Percentiles rank a stretch among this genome's conserved stretches.
phyloP scores from a whole-genome alignment of 306 rosid genomes.

The Heteromeles arbutifolia region DNA sequence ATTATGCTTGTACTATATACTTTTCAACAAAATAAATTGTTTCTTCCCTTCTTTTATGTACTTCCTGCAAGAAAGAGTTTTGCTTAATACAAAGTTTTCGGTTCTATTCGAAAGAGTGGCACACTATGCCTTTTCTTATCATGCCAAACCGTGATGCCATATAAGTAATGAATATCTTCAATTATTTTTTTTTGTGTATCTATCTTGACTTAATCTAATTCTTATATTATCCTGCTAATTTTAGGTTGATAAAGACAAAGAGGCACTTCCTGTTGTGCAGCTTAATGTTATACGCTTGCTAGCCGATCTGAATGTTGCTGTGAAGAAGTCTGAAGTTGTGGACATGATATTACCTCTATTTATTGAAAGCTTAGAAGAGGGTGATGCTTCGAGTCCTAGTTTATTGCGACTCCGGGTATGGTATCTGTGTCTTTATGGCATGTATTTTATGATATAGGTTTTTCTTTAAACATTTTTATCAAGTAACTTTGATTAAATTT shows the following conservation, averaged over 20 bases:
- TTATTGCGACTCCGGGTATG: constrained; percentile 88
- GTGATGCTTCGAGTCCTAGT: constrained; percentile 95
- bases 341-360: constrained; percentile 89
- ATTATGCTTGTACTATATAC: background rate
- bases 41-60: background rate
- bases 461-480: constrained; percentile 6
- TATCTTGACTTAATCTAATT: constrained; percentile 2
- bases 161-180: background rate
- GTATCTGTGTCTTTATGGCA: constrained; percentile 37
- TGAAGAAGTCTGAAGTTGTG: constrained; percentile 78
- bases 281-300: constrained; percentile 80
- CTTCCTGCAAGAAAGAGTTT: background rate
- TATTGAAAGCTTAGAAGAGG: constrained; percentile 94
- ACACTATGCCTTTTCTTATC: background rate
- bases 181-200: background rate
- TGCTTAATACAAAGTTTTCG: background rate
- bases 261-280: constrained; percentile 70
- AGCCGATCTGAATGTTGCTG: constrained; percentile 71
- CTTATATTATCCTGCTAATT: constrained; percentile 25
- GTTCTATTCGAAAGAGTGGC: background rate
- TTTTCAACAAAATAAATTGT: background rate
- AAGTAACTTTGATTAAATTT: background rate
- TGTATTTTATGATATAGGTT: constrained; percentile 19
- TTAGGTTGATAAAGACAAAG: constrained; percentile 85
- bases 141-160: background rate